Percentiles rank a stretch among this genome's conserved stretches.
Conservation (phyloP, 345 rosid species). For the Lepidium africanum region DNA sequence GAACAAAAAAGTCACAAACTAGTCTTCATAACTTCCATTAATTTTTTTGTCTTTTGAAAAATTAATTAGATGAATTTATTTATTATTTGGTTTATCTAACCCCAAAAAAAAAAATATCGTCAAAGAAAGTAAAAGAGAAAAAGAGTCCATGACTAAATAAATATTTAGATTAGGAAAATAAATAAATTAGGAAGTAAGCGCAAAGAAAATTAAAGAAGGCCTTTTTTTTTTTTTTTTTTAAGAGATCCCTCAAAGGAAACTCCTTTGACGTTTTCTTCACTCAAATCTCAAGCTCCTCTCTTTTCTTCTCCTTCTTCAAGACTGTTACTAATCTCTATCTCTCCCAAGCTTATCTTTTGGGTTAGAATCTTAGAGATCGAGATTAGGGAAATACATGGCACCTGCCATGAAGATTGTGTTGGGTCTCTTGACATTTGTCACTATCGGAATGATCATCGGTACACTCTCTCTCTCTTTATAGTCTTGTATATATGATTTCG, state of each 20-base stretch:
- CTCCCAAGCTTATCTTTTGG: neutral
- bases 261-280: slow-evolving; percentile 22
- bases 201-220: neutral
- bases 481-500: neutral
- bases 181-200: neutral
- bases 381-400: slow-evolving; percentile 38
- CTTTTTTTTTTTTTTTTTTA: no score
- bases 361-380: neutral
- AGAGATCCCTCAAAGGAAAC: slow-evolving; percentile 18
- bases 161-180: neutral
- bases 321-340: slow-evolving; percentile 14
- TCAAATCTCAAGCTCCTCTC: slow-evolving; percentile 15
- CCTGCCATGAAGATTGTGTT: slow-evolving; percentile 62
- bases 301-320: neutral
- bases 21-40: no score
- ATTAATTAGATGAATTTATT: no score
- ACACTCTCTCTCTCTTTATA: slow-evolving; percentile 9
- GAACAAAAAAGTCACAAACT: no score
- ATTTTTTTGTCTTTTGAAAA: no score
- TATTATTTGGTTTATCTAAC: no score
- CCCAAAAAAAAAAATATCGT: no score
- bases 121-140: no score
- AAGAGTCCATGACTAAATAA: neutral
- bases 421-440: slow-evolving; percentile 80
- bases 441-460: slow-evolving; percentile 92